Base-by-base conservation (phyloP, 306 rosid genomes). In the Senna siamea region DNA sequence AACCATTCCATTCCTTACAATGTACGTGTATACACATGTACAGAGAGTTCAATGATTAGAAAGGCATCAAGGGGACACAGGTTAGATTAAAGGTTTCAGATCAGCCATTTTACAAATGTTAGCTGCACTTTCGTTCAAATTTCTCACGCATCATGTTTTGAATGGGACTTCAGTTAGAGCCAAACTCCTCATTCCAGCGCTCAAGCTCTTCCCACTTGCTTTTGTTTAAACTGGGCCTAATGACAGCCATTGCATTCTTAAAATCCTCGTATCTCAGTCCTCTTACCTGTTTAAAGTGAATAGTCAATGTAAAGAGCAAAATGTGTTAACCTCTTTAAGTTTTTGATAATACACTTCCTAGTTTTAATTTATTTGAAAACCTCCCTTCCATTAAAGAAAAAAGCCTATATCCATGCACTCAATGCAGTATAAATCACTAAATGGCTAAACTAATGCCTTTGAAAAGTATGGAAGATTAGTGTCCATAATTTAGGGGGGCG, bases 121-220 rank as follows among this genome's bases (percentile, higher is more conserved):
- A 68, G 47, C 37, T 67, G 51, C 73, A 60, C 41, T 67, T 5
- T 40, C 40, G 59, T 43, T 41, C 48, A 66, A 11, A 7, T 30
- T 50, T 51, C 57, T 65, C 47, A 51, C 63, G 43, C 18, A 62
- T 40, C 26, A 38, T 63, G 61, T 54, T 47, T 19, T 67, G 50
- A 69, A 77, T 26, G 18, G 2, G 74, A 54, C 61, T 76, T 90
- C 84, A 94, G 70, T 88, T 91, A 70, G 97, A 91, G 79, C 98
- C 98, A 73, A 87, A 94, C 57, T 89, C 94, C 69, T 88, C 80
- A 74, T 94, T 94, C 98, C 97, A 94, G 59, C 71, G 83, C 72
- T 91, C 90, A 74, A 94, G 93, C 76, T 91, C 98, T 83, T 89
- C 90, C 97, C 97, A 94, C 79, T 87, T 91, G 82, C 93, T 89